Percentiles rank a stretch among this genome's conserved stretches.
phyloP scores from a whole-genome alignment of 2,329 filamentous ascomycete species.

The Alternaria ventricosa region DNA sequence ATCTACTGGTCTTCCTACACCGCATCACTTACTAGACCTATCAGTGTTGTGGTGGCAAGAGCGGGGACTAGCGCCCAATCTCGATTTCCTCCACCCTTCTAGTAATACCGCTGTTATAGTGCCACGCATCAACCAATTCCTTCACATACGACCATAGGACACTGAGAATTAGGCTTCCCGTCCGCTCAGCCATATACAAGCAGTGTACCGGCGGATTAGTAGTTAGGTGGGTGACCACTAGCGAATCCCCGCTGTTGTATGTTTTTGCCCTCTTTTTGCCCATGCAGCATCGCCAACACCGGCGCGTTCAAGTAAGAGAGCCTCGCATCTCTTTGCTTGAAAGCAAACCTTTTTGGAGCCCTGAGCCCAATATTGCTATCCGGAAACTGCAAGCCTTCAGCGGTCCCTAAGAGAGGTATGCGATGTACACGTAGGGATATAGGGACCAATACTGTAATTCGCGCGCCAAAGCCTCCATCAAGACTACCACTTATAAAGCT shows the following conservation, averaged over 20 bases:
- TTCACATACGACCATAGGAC: background rate
- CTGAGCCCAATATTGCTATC: background rate
- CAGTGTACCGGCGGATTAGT: background rate
- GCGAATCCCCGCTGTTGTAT: background rate
- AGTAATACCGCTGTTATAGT: accelerated
- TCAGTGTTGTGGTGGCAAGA: background rate
- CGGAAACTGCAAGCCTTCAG: background rate
- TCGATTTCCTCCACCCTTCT: accelerated
- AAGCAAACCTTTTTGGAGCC: too few species aligned
- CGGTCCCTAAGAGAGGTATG: too few species aligned
- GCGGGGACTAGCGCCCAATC: background rate
- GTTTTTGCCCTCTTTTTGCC: background rate
- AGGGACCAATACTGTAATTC: too few species aligned
- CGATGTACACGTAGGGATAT: too few species aligned
- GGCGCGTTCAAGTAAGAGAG: background rate
- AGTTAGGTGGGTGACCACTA: background rate
- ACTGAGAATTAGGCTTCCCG: background rate
- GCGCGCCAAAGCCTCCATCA: too few species aligned
- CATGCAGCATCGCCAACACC: background rate
- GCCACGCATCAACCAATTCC: background rate
- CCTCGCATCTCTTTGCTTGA: background rate
- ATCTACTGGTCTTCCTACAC: background rate
- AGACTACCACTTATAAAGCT: too few species aligned
- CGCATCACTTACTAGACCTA: background rate
- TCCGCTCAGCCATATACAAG: background rate